These are phyloP conservation scores for Avena eriantha DNA, from an alignment of 176 grass and related monocot species.

Conservation along the genomic window DNA sequence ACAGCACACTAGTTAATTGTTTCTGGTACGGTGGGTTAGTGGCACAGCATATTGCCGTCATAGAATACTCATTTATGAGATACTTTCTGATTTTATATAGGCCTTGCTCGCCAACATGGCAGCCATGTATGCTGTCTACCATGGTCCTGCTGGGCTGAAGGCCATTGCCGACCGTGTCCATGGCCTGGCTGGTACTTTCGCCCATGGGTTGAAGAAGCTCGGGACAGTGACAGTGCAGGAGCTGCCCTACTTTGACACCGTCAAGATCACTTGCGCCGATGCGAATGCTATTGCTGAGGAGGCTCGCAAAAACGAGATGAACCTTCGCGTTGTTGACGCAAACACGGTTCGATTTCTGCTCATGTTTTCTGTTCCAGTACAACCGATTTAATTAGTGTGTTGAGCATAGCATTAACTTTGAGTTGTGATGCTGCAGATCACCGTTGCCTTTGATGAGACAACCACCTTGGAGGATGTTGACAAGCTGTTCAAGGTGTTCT, in stretches of 20 bases:
- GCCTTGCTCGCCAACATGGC: constrained; percentile 99
- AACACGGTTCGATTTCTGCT: constrained; percentile 69
- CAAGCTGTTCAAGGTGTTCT: constrained; percentile 92
- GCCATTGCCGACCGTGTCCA: constrained; percentile 87
- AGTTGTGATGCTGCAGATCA: constrained; percentile 65
- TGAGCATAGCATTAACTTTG: constrained; percentile 44
- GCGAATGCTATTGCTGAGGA: constrained; percentile 72
- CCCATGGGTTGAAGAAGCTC: constrained; percentile 86
- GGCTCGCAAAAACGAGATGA: constrained; percentile 90
- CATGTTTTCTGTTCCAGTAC: constrained; percentile 1
- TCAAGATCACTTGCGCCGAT: constrained; percentile 82
- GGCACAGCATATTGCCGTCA: neutral
- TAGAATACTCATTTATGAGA: neutral
- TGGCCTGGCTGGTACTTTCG: constrained; percentile 79
- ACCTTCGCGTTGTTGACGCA: constrained; percentile 77
- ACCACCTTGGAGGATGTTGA: constrained; percentile 92
- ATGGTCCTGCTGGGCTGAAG: constrained; percentile 92
- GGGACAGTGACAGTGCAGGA: constrained; percentile 91
- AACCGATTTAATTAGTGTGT: constrained; percentile 6
- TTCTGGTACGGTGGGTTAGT: constrained; percentile 30
- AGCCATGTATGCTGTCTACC: constrained; percentile 98
- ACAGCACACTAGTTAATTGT: neutral
- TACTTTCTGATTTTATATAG: constrained; percentile 50
- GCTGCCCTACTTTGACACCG: constrained; percentile 93
- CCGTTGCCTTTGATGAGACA: constrained; percentile 94